phyloP scores from a whole-genome alignment of 2,329 filamentous ascomycete species.

The Fusarium beomiforme region DNA sequence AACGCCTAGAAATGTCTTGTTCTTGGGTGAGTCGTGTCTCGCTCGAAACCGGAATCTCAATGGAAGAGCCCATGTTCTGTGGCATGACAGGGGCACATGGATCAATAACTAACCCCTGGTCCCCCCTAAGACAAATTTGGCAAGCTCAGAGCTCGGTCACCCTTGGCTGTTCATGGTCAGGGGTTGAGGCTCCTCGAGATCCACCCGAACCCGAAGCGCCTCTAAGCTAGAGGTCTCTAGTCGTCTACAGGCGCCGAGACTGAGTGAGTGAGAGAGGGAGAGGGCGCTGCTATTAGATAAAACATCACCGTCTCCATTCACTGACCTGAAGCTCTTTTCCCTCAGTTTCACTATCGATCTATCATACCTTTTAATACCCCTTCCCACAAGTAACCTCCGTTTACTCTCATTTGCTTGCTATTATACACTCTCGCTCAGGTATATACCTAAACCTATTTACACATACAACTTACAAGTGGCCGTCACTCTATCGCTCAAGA shows the following conservation, averaged over 20 bases:
- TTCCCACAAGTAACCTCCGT: neutral
- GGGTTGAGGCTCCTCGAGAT: conserved; percentile 32
- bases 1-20: neutral
- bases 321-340: conserved; percentile 3
- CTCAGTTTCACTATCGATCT: conserved; percentile 1
- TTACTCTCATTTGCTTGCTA: neutral
- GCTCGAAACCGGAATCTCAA: conserved; percentile 23
- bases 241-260: conserved; percentile 20
- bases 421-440: conserved; percentile 25
- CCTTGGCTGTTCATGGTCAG: conserved; percentile 33
- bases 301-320: conserved; percentile 30
- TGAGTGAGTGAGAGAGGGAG: neutral
- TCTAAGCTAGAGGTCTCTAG: neutral
- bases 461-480: conserved; percentile 21
- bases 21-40: conserved; percentile 14
- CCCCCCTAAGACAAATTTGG: conserved; percentile 30
- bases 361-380: conserved; percentile 32
- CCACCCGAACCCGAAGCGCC: conserved; percentile 36
- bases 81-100: conserved; percentile 18
- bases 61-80: neutral
- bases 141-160: conserved; percentile 2
- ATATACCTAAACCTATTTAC: conserved; percentile 5
- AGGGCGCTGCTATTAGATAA: conserved; percentile 26
- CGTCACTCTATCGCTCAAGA: conserved; percentile 29
- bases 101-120: conserved; percentile 5